Percentiles rank a stretch among this genome's conserved stretches.
Evolutionary conservation across 1,284 basidiomycete genomes (phyloP).

Genomic region (Ceratobasidium sp.): DNA sequence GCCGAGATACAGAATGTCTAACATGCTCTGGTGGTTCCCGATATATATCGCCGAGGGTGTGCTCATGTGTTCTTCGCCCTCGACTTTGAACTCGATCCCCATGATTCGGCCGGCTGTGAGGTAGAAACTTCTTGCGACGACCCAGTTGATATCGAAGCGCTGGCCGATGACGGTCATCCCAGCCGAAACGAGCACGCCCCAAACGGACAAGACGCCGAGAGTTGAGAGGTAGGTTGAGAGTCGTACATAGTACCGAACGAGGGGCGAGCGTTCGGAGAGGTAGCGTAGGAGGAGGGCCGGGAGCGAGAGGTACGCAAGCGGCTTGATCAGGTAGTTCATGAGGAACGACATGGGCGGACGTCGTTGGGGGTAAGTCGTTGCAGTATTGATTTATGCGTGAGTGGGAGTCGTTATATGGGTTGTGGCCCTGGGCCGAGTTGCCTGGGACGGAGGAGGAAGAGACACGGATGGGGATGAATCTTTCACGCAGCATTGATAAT

Average conservation of each 20-base stretch:
- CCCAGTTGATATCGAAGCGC: slow-evolving; percentile 84
- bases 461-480: slow-evolving; percentile 16
- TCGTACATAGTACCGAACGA: slow-evolving; percentile 77
- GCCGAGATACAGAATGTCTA: slow-evolving; percentile 87
- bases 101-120: slow-evolving; percentile 70
- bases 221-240: slow-evolving; percentile 78
- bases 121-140: slow-evolving; percentile 90
- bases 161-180: slow-evolving; percentile 76
- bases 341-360: slow-evolving; percentile 68
- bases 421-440: slow-evolving; percentile 10
- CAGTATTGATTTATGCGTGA: neutral
- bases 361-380: neutral
- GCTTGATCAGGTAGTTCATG: slow-evolving; percentile 64
- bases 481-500: neutral
- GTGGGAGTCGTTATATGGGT: slow-evolving; percentile 17
- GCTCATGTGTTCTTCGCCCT: slow-evolving; percentile 84
- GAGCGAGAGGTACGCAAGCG: slow-evolving; percentile 76
- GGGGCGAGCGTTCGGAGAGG: slow-evolving; percentile 64
- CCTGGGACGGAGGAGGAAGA: slow-evolving; percentile 27
- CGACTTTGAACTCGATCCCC: slow-evolving; percentile 79
- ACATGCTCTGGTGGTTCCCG: slow-evolving; percentile 93
- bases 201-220: slow-evolving; percentile 77
- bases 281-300: slow-evolving; percentile 71
- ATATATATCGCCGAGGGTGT: slow-evolving; percentile 79
- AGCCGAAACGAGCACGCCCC: slow-evolving; percentile 78